Evolutionary conservation across 768 basidiomycete species (phyloP).

Genomic region (Podaxis sp.): DNA sequence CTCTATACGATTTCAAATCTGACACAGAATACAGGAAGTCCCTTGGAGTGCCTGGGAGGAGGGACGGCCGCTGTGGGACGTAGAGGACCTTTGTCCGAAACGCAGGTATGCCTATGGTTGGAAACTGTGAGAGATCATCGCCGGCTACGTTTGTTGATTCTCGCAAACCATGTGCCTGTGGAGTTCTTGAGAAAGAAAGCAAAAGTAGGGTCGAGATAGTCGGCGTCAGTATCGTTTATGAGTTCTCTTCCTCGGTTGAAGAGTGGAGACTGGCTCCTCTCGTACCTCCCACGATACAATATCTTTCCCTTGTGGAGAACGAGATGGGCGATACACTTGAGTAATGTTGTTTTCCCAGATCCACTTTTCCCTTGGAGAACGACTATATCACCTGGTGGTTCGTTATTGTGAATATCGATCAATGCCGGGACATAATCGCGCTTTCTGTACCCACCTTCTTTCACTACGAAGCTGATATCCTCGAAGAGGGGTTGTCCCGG

Average conservation of each 20-base stretch:
- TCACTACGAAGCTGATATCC: slow-evolving; percentile 55
- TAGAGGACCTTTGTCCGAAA: slow-evolving; percentile 82
- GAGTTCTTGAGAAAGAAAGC: slow-evolving; percentile 31
- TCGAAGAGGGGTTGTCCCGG: slow-evolving; percentile 50
- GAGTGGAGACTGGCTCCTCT: background rate
- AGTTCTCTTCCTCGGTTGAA: background rate
- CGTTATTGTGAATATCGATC: background rate
- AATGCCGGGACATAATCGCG: background rate
- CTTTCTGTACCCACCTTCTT: slow-evolving; percentile 37
- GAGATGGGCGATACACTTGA: slow-evolving; percentile 83
- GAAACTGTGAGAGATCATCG: slow-evolving; percentile 7
- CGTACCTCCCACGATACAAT: slow-evolving; percentile 61
- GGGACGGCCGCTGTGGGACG: slow-evolving; percentile 82
- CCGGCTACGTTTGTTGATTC: background rate
- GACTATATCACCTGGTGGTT: slow-evolving; percentile 55
- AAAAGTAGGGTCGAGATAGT: background rate
- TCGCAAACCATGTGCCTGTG: slow-evolving; percentile 41
- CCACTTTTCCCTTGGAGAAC: slow-evolving; percentile 80
- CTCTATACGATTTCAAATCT: background rate
- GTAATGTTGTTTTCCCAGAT: slow-evolving; percentile 73
- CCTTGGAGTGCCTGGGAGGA: slow-evolving; percentile 78
- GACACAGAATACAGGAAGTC: slow-evolving; percentile 52
- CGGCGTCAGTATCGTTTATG: background rate
- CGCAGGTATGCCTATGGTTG: slow-evolving; percentile 52
- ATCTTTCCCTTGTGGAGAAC: slow-evolving; percentile 66